Evolutionary conservation across 495 filamentous ascomycete species (phyloP), one percentile per base, ranked within the genome.

Genomic region (Hypoxylon fuscum): DNA sequence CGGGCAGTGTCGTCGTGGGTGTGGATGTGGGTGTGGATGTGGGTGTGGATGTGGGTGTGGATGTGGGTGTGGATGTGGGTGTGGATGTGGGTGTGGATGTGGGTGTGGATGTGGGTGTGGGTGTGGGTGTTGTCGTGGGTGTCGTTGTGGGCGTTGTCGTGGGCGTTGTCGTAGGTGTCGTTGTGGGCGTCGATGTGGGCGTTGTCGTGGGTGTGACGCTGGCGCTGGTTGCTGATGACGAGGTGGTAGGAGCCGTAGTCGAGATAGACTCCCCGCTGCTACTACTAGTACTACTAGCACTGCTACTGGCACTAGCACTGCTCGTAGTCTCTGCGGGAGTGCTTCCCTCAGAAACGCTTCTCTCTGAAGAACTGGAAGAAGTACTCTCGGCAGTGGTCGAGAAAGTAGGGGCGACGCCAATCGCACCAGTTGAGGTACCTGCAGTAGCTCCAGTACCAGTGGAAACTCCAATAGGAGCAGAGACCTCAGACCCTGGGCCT

Each of bases 361-460:
- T 55, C 23, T 32, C 58, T 23, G 44, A 37, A 48, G 59, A 49
- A 45, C 45, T 12, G 18, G 29, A 40, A 14, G 68, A 56, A n/a
- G 62, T 49, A 37, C 20, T 37, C 29, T 43, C 32, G 12, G 54
- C 27, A 18, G 49, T 54, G 25, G 55, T 60, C 12, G 66, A 49
- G 5, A 59, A 37, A 4, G 44, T 59, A n/a, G 68, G 59, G 34
- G 66, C 62, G 11, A 62, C 46, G 21, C 53, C 43, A 17, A 57
- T 35, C 2, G 58, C 18, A 9, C 50, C 49, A 23, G 71, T 75
- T 22, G 25, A 14, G 44, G 55, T 73, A 44, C 61, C 69, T 10
- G 69, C 31, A 17, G 71, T 21, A 14, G 32, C 52, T 64, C 76
- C 73, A 2, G 60, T 11, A 18, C 25, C 61, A 4, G 68, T 72